Evolutionary conservation across 192 early-diverging fungal species (phyloP).

Genomic region (Coemansia sp.): DNA sequence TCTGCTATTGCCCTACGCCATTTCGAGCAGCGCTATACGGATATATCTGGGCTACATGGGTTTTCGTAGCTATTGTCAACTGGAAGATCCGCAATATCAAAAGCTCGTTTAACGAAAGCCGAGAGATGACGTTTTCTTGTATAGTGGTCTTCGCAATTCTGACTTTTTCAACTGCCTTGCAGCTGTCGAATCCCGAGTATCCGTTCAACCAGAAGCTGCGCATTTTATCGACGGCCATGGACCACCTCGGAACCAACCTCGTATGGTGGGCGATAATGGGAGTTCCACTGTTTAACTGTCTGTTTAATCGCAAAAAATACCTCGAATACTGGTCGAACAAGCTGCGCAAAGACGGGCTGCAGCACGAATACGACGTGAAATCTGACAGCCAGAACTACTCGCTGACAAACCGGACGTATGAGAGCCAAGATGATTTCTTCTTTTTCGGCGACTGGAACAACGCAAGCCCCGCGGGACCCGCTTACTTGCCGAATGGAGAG

Average conservation of each 20-base stretch:
- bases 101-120: constrained; percentile 52
- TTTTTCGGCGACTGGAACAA: constrained; percentile 6
- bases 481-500: constrained; percentile 28
- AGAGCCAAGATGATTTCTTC: constrained; percentile 18
- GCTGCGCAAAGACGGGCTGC: constrained; percentile 36
- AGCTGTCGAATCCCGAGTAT: constrained; percentile 28
- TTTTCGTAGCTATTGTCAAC: constrained; percentile 29
- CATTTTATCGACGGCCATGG: constrained; percentile 32
- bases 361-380: constrained; percentile 37
- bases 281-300: constrained; percentile 32
- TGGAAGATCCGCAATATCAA: constrained; percentile 51
- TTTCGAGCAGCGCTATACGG: constrained; percentile 29
- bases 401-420: constrained; percentile 6
- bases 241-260: constrained; percentile 37
- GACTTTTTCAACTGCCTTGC: constrained; percentile 31
- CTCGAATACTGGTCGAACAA: constrained; percentile 32
- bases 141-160: constrained; percentile 32
- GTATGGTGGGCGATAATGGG: constrained; percentile 53
- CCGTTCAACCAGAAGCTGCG: constrained; percentile 30
- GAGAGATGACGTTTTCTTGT: constrained; percentile 40
- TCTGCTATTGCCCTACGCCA: constrained; percentile 37
- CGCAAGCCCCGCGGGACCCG: neutral
- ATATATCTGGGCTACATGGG: constrained; percentile 44
- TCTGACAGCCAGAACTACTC: constrained; percentile 6
- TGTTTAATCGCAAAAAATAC: constrained; percentile 25